phyloP scores from a whole-genome alignment of 257 asterid species.

The Salvia rosmarinus region DNA sequence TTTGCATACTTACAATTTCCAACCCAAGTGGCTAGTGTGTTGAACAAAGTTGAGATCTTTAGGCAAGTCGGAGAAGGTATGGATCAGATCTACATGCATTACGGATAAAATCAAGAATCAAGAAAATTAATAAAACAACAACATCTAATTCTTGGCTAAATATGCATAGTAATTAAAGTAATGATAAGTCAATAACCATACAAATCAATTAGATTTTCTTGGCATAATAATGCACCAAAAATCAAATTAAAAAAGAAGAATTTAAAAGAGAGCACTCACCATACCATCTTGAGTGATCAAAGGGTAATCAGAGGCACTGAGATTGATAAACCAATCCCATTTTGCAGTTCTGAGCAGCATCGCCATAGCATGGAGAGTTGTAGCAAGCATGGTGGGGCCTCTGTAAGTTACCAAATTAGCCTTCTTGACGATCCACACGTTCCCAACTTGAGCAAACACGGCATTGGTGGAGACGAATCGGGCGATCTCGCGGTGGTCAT shows the following conservation, averaged over 20 bases:
- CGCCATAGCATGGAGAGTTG: conserved; percentile 80
- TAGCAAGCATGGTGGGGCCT: conserved; percentile 94
- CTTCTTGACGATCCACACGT: conserved; percentile 77
- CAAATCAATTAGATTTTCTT: no score
- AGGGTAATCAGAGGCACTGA: conserved; percentile 94
- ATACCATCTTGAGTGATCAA: conserved; percentile 96
- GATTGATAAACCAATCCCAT: conserved; percentile 97
- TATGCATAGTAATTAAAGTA: no score
- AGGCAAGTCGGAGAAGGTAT: conserved; percentile 75
- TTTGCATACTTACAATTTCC: conserved; percentile 63
- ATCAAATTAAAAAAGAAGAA: background rate
- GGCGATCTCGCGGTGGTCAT: conserved; percentile 64
- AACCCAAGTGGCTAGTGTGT: conserved; percentile 88
- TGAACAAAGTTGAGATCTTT: conserved; percentile 82
- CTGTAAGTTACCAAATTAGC: conserved; percentile 76
- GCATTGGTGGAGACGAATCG: conserved; percentile 59
- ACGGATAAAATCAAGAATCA: background rate
- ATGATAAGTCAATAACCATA: no score
- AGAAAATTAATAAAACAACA: background rate
- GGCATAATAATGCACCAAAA: background rate
- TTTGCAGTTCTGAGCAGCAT: conserved; percentile 61
- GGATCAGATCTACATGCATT: conserved; percentile 79
- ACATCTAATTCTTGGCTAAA: background rate
- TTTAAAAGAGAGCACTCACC: conserved; percentile 57
- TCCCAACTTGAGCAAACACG: conserved; percentile 62